Evolutionary conservation across 2,329 filamentous ascomycete genomes (phyloP), one percentile per base, ranked within the genome.

Genomic region (Penicillium polonicum): DNA sequence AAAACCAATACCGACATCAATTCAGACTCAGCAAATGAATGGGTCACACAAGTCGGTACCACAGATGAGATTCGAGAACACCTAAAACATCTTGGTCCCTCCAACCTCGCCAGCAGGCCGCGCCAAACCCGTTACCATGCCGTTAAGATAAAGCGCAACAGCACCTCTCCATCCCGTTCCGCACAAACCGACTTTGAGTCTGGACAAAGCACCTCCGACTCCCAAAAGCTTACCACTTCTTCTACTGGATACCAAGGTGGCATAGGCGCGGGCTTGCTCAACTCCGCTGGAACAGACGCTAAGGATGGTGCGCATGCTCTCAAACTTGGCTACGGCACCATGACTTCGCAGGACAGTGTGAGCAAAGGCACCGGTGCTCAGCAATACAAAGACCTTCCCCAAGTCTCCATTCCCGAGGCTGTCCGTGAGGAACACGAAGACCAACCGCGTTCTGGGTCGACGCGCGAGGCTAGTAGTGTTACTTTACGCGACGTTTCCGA

Each of bases 261-360:
- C 2, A 78, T 82, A 57, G 82, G 83, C 2, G 81, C 82, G 60
- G 82, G 82, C 17, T 67, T 85, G 10, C 71, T 87, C 1, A 74
- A 74, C 52, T 79, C 80, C 43, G 82, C 84, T 33, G 84, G 82
- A 10, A 76, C 79, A 29, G 82, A 84, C 10, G 84, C 84, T 2
- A 87, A 85, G 63, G 87, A 89, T 66, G 88, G 86, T 36, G 84
- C 86, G 2, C 84, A 87, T 63, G 86, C 84, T 27, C 67, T 89
- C 12, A 78, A 81, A 49, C 75, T 80, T 57, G 81, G 78, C 41
- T 85, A 86, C 65, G 83, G 83, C 29, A 79, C 80, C 38, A 72
- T 80, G 27, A 59, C 59, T 38, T 64, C 58, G 51, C 70, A 69
- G 35, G 67, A 70, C 31, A 70, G 59, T 44, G 58, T 64, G 15